Percentiles rank a stretch among this genome's conserved stretches.
Evolutionary conservation across 2,329 filamentous ascomycete genomes (phyloP).

Genomic region (Trichoderma sp.): DNA sequence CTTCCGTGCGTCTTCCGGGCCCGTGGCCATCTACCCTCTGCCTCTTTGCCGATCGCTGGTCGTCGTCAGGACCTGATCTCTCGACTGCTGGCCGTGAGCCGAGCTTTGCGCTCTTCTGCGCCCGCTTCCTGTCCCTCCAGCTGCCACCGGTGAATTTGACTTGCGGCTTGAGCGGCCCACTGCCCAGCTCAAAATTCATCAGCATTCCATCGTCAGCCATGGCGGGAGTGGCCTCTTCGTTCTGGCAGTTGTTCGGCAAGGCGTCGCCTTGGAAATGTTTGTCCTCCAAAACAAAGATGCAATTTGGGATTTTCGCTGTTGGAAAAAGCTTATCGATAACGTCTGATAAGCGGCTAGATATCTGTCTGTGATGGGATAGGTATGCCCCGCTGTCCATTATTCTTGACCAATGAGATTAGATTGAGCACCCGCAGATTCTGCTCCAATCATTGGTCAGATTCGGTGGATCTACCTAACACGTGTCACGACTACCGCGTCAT

Average conservation of each 20-base stretch:
- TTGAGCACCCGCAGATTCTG: no score
- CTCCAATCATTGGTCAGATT: not conserved
- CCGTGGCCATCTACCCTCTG: conserved; percentile 38
- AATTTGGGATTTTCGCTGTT: not conserved
- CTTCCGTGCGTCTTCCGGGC: conserved; percentile 16
- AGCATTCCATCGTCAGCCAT: conserved; percentile 97
- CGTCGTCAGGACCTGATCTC: conserved; percentile 28
- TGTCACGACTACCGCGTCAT: no score
- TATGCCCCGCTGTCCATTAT: no score
- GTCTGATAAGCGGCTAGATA: not conserved
- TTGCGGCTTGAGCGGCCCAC: conserved; percentile 59
- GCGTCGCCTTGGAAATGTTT: conserved; percentile 9
- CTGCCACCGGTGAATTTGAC: conserved; percentile 80
- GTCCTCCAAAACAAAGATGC: not conserved
- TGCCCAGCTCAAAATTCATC: conserved; percentile 81
- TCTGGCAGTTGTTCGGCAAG: conserved; percentile 7
- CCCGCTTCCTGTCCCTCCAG: conserved; percentile 84
- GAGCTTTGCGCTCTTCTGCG: conserved; percentile 41
- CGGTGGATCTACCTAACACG: not conserved
- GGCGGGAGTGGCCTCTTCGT: conserved; percentile 5
- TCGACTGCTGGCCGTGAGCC: conserved; percentile 23
- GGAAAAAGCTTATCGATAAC: conserved; percentile 16
- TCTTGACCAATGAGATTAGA: no score
- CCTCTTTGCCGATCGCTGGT: conserved; percentile 43
- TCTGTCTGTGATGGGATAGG: no score